A percentile compares a stretch with the other conserved stretches of the same genome.
Conservation (phyloP, 768 basidiomycete genomes). For the Boletus reticulatus region DNA sequence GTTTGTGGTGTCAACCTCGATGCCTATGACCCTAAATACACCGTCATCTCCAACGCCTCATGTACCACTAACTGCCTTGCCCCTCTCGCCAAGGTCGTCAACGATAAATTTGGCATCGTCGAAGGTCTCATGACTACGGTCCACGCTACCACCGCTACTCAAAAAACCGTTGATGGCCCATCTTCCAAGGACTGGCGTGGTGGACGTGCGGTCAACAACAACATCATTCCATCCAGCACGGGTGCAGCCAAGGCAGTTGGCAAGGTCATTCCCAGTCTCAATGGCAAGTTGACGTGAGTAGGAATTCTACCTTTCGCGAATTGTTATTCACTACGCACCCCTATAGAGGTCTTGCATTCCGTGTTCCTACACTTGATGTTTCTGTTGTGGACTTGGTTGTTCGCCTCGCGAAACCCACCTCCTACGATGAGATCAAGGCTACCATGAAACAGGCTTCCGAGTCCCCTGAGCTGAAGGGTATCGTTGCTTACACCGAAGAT, state of each 20-base stretch:
- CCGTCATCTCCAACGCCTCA: constrained; percentile 96
- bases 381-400: constrained; percentile 98
- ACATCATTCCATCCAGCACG: constrained; percentile 99
- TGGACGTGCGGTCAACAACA: constrained; percentile 92
- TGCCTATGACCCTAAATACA: constrained; percentile 82
- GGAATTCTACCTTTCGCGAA: background rate
- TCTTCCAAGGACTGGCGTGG: constrained; percentile 98
- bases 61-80: constrained; percentile 99
- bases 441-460: constrained; percentile 78
- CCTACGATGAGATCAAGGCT: constrained; percentile 90
- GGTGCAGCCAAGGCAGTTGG: constrained; percentile 99
- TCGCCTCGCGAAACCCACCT: constrained; percentile 80
- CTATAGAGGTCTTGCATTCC: constrained; percentile 87
- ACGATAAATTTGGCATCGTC: constrained; percentile 95
- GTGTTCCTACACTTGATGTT: constrained; percentile 93
- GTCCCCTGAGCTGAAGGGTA: constrained; percentile 59
- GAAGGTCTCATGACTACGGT: constrained; percentile 99
- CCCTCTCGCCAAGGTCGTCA: constrained; percentile 96
- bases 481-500: constrained; percentile 92
- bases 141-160: constrained; percentile 94
- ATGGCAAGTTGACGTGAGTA: constrained; percentile 94
- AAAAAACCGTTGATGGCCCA: constrained; percentile 93
- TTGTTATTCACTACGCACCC: background rate
- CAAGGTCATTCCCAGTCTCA: constrained; percentile 93
- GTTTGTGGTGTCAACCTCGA: constrained; percentile 96